These are phyloP conservation scores for Claviceps capensis DNA, from an alignment of 2,329 filamentous ascomycete species.

Conservation along the genomic window DNA sequence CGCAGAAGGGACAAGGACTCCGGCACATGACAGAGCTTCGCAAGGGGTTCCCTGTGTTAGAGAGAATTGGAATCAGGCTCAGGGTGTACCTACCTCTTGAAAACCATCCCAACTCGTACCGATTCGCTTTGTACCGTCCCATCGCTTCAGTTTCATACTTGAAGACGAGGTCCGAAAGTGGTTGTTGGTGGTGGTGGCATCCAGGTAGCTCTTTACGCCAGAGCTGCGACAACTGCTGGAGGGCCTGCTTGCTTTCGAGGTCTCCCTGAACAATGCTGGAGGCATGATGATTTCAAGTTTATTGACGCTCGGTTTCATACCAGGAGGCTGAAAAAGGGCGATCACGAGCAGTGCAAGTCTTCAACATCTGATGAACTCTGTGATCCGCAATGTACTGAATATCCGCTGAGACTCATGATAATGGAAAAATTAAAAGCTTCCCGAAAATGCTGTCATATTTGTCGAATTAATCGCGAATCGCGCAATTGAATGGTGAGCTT, in stretches of 20 bases:
- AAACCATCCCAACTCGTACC: slow-evolving; percentile 5
- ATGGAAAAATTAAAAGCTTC: not conserved
- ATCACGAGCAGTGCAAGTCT: not conserved
- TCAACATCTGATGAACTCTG: not conserved
- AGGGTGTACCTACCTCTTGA: slow-evolving; percentile 7
- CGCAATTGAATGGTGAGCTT: not conserved
- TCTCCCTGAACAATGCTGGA: not conserved
- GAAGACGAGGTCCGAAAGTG: not conserved
- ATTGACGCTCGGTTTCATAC: not conserved
- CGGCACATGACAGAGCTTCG: not conserved
- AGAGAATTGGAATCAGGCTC: not conserved
- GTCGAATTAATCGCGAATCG: not conserved
- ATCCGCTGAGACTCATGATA: not conserved
- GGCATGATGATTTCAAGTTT: not conserved
- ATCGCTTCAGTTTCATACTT: slow-evolving; percentile 3
- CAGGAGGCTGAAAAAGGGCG: not conserved
- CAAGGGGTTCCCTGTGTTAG: not conserved
- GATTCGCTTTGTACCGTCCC: slow-evolving; percentile 7
- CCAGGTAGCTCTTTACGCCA: not conserved
- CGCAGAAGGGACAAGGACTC: not conserved
- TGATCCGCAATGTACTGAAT: not conserved
- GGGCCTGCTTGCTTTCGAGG: not conserved
- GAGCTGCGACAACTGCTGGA: not conserved
- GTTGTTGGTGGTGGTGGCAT: not conserved
- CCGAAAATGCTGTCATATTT: not conserved